phyloP scores from a whole-genome alignment of 106 monocot genomes.

The Acorus gramineus region DNA sequence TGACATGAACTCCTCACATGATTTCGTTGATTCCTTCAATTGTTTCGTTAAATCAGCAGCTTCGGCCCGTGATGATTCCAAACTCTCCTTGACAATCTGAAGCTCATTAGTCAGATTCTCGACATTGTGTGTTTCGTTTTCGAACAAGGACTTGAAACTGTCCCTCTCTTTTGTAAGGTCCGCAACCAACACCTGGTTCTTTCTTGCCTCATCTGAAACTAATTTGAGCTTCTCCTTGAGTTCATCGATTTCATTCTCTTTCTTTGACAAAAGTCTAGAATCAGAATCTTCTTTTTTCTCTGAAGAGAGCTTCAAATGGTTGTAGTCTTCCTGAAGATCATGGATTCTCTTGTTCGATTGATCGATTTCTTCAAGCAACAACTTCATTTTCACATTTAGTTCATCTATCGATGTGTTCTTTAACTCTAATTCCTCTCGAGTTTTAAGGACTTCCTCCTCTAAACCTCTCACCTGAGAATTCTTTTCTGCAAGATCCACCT shows the following conservation, averaged over 20 bases:
- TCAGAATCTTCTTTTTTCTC: slow-evolving; percentile 29
- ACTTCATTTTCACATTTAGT: slow-evolving; percentile 31
- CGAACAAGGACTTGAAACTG: slow-evolving; percentile 24
- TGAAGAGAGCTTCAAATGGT: slow-evolving; percentile 43
- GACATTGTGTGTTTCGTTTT: slow-evolving; percentile 31
- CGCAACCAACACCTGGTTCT: slow-evolving; percentile 18
- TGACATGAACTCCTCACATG: slow-evolving; percentile 14
- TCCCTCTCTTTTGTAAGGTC: slow-evolving; percentile 56
- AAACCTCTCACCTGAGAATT: slow-evolving; percentile 35
- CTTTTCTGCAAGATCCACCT: slow-evolving; percentile 34
- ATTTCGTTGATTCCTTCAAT: slow-evolving; percentile 23
- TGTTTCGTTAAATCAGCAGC: slow-evolving; percentile 33
- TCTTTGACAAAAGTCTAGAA: slow-evolving; percentile 48
- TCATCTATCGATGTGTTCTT: slow-evolving; percentile 34
- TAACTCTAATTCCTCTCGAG: slow-evolving; percentile 27
- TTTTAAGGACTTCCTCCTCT: slow-evolving; percentile 33
- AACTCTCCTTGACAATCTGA: slow-evolving; percentile 20
- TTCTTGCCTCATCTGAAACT: slow-evolving; percentile 27
- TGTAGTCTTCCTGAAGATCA: slow-evolving; percentile 37
- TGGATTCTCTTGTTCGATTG: slow-evolving; percentile 26
- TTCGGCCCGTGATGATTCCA: slow-evolving; percentile 32
- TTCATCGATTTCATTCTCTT: slow-evolving; percentile 37
- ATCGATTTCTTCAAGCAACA: slow-evolving; percentile 37
- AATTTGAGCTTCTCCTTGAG: slow-evolving; percentile 42
- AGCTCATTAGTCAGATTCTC: slow-evolving; percentile 44